Base-by-base conservation (phyloP, 345 rosid genomes). In the Conringia planisiliqua region DNA sequence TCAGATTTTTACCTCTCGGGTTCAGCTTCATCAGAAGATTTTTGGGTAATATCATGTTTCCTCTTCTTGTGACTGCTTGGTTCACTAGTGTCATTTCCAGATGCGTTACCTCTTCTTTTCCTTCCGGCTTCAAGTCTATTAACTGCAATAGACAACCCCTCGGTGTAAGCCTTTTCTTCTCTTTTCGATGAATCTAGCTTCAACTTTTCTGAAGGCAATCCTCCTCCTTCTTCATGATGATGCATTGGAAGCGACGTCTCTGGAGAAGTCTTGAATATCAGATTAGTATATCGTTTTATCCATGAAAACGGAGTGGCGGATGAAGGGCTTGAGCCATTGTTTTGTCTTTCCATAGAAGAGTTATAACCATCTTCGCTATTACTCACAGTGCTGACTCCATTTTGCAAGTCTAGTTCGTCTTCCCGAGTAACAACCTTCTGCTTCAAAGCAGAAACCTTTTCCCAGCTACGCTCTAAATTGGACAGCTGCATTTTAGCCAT, bases 401-500 rank as follows among this genome's bases (percentile, higher is more conserved):
- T 62, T 11, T 71, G 76, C 36, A 81, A 78, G 42, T 66, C 80
- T 52, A 70, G 63, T 60, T 80, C 86, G 59, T 68, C 71, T 73
- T 86, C 85, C 43, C 75, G 80, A 59, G 73, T 20, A 35, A 66
- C 60, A 58, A 72, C 68, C 74, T 78, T 79, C 75, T 80, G 82
- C 76, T 83, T 86, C 70, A 72, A 65, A 65, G 84, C 87, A 9
- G 89, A 89, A 46, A 81, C 79, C 60, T 85, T 91, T 76, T 72
- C 78, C 75, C 61, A 80, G 81, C 84, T 90, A 74, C 81, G 75
- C 78, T 87, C 91, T 62, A 85, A 60, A 76, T 78, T 81, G 13
- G 92, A 89, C 30, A 70, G 77, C 66, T 90, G 96, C 82, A 86
- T 84, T 78, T 86, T 81, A 69, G 84, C 85, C 83, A 90, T 77